Conservation (phyloP, 2,329 filamentous ascomycete species). For the Boeremia exigua region DNA sequence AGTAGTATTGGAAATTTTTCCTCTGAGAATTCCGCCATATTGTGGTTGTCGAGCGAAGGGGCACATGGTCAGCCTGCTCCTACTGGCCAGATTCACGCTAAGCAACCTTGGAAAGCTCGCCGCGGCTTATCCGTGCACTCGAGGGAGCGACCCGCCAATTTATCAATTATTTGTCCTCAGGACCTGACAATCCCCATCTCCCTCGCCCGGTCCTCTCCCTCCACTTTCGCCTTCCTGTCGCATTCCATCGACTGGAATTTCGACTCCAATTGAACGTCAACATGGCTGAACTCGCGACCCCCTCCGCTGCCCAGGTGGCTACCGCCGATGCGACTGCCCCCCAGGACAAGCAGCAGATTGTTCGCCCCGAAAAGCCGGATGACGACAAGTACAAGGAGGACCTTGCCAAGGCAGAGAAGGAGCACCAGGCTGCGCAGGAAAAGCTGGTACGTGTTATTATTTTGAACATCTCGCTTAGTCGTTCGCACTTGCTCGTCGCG, state of each 20-base stretch:
- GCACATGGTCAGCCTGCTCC: constrained; percentile 2
- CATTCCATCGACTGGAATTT: constrained; percentile 22
- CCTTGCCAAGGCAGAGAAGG: constrained; percentile 84
- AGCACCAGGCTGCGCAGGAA: constrained; percentile 78
- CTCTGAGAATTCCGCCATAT: constrained; percentile 33
- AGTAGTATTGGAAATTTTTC: constrained; percentile 66
- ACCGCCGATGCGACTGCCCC: constrained; percentile 40
- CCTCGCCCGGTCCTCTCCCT: constrained; percentile 14
- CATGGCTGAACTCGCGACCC: constrained; percentile 49
- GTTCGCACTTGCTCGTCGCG: constrained; percentile 7
- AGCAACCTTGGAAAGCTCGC: background rate
- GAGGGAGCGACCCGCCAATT: constrained; percentile 29
- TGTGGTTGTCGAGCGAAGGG: constrained; percentile 16
- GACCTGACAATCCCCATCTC: constrained; percentile 15
- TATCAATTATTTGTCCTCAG: constrained; percentile 23
- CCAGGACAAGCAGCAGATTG: constrained; percentile 46
- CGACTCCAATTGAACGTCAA: constrained; percentile 29
- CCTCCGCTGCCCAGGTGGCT: constrained; percentile 44
- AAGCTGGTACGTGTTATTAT: constrained; percentile 60
- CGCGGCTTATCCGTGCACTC: constrained; percentile 16
- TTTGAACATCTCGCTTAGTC: constrained; percentile 8
- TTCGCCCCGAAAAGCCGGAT: constrained; percentile 84
- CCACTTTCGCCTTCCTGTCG: constrained; percentile 17
- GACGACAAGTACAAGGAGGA: constrained; percentile 82
- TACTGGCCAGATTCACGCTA: constrained; percentile 11